These are phyloP conservation scores for Osmanthus fragrans DNA, from an alignment of 257 asterid species.

Conservation along the genomic window DNA sequence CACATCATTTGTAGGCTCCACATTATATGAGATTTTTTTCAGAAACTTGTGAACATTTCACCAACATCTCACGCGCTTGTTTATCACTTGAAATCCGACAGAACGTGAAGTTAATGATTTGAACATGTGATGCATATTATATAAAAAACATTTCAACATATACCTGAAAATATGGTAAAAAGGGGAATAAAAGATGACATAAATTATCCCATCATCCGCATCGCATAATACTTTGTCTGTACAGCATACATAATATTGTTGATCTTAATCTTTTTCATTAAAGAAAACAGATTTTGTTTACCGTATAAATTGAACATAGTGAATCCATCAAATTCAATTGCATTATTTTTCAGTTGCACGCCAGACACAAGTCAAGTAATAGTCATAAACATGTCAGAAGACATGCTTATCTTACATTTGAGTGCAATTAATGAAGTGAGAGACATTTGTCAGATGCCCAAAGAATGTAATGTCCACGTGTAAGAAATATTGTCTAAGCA, in stretches of 20 bases:
- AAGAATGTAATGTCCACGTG: background rate
- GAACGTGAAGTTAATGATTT: background rate
- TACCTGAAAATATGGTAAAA: background rate
- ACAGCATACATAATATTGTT: background rate
- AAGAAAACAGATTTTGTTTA: background rate
- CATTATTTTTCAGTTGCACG: background rate
- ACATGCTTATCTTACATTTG: background rate
- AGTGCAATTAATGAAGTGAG: background rate
- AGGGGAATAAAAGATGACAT: background rate
- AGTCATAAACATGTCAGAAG: background rate
- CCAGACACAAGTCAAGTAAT: background rate
- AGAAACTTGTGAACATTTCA: background rate
- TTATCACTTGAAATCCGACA: background rate
- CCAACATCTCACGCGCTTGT: conserved; percentile 7
- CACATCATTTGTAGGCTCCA: background rate
- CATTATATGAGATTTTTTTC: too few species aligned
- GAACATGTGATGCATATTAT: background rate
- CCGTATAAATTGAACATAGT: background rate
- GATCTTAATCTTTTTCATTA: background rate
- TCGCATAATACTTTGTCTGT: background rate
- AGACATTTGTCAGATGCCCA: conserved; percentile 2
- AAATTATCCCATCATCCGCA: background rate
- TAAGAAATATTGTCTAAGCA: background rate
- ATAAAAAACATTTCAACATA: background rate
- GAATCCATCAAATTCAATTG: background rate